Evolutionary conservation across 768 basidiomycete genomes (phyloP).

Genomic region (Hygrocybe punicea): DNA sequence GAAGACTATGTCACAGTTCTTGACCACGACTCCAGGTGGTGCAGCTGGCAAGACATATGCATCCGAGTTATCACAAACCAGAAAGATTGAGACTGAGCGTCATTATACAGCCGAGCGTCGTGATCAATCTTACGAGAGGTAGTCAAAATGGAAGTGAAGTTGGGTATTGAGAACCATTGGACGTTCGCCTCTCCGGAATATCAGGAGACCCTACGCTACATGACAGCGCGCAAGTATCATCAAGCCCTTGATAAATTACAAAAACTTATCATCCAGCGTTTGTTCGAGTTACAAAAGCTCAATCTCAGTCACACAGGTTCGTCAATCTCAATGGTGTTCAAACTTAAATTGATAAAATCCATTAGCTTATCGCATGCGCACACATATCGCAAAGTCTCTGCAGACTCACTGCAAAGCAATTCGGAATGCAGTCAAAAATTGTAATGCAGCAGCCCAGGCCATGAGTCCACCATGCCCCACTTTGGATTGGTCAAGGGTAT

Average conservation of each 20-base stretch:
- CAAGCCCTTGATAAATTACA: slow-evolving; percentile 32
- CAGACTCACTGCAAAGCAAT: slow-evolving; percentile 30
- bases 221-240: slow-evolving; percentile 11
- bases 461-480: slow-evolving; percentile 21
- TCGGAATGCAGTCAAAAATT: slow-evolving; percentile 23
- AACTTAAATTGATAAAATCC: slow-evolving; percentile 20
- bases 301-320: slow-evolving; percentile 36
- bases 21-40: slow-evolving; percentile 11
- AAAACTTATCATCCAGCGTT: slow-evolving; percentile 29
- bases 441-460: slow-evolving; percentile 26
- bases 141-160: slow-evolving; percentile 19
- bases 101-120: slow-evolving; percentile 15
- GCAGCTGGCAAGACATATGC: slow-evolving; percentile 15
- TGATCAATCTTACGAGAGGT: slow-evolving; percentile 18
- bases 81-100: slow-evolving; percentile 23
- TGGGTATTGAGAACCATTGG: slow-evolving; percentile 30
- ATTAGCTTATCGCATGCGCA: slow-evolving; percentile 17
- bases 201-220: slow-evolving; percentile 13
- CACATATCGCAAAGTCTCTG: slow-evolving; percentile 30
- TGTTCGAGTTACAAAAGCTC: slow-evolving; percentile 40
- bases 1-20: slow-evolving; percentile 9
- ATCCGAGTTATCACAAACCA: slow-evolving; percentile 15
- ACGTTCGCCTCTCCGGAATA: slow-evolving; percentile 23
- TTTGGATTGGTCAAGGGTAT: slow-evolving; percentile 24
- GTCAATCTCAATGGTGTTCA: slow-evolving; percentile 6